Conservation (phyloP, 345 rosid genomes). For the Arabis alpina region DNA sequence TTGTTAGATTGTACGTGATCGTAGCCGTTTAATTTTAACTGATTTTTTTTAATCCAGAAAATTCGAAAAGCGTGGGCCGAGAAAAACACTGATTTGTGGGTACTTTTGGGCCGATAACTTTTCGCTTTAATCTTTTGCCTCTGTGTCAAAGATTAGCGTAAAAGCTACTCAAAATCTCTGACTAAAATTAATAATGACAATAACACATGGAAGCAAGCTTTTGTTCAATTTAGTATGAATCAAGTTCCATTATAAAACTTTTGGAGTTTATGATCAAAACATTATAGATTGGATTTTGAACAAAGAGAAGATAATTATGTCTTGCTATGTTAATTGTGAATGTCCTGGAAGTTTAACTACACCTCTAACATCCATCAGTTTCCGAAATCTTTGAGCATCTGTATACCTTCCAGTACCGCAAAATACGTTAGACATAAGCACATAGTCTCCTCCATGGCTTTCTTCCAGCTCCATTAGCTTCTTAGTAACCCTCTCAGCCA, state of each 20-base stretch:
- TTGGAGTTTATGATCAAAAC: not conserved
- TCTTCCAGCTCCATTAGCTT: constrained; percentile 73
- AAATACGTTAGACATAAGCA: constrained; percentile 70
- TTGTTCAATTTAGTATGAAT: not conserved
- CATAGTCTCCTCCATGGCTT: constrained; percentile 81
- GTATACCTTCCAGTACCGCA: constrained; percentile 65
- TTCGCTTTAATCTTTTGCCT: not conserved
- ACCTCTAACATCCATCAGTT: constrained; percentile 55
- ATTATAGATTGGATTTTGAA: not conserved
- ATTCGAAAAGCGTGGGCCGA: constrained; percentile 32
- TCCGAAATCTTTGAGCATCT: constrained; percentile 70
- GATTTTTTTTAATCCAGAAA: constrained; percentile 3
- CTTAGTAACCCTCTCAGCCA: constrained; percentile 70
- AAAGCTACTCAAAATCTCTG: constrained; percentile 32
- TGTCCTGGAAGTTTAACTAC: constrained; percentile 64
- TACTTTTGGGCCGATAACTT: constrained; percentile 6
- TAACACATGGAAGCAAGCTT: not conserved
- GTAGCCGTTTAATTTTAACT: constrained; percentile 36
- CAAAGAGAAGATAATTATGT: not conserved
- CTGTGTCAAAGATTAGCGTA: constrained; percentile 25
- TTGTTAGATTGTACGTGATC: constrained; percentile 34
- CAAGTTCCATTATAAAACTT: not conserved
- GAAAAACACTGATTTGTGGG: not conserved
- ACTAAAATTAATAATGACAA: constrained; percentile 3
- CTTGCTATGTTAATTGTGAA: constrained; percentile 34